These are phyloP conservation scores for Nannizziopsis barbatae DNA, from an alignment of 2,329 filamentous ascomycete genomes.

Conservation along the genomic window DNA sequence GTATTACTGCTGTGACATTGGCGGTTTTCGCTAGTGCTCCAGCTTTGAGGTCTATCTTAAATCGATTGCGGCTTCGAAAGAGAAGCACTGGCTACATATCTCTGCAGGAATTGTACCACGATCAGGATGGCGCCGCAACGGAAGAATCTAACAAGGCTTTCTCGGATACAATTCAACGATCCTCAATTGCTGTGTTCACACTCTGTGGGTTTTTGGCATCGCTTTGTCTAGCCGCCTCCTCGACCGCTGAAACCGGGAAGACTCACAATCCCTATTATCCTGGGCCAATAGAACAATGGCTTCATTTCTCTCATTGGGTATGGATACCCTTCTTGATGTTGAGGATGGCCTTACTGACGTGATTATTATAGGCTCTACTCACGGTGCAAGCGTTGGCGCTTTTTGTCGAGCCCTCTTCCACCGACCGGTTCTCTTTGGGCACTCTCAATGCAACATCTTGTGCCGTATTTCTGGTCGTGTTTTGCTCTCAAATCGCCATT, in stretches of 20 bases:
- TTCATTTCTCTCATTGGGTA: conserved; percentile 54
- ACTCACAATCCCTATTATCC: conserved; percentile 12
- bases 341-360: background rate
- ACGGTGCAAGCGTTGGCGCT: conserved; percentile 26
- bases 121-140: conserved; percentile 58
- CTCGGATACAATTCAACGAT: conserved; percentile 49
- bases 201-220: conserved; percentile 45
- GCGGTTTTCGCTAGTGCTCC: conserved; percentile 8
- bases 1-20: conserved; percentile 3
- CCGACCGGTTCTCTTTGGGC: conserved; percentile 25
- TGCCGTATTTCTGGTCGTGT: conserved; percentile 17
- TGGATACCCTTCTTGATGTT: conserved; percentile 20
- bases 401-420: conserved; percentile 26
- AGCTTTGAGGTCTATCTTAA: conserved; percentile 9
- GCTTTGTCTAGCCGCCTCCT: conserved; percentile 46
- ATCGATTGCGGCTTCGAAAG: conserved; percentile 10
- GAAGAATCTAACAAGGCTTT: conserved; percentile 52
- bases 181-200: conserved; percentile 45
- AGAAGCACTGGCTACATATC: conserved; percentile 15
- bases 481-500: conserved; percentile 9
- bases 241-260: conserved; percentile 28
- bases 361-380: conserved; percentile 21
- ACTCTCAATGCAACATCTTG: conserved; percentile 25
- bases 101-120: conserved; percentile 46
- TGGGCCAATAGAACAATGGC: conserved; percentile 46